Percentiles rank a stretch among this genome's conserved stretches.
Evolutionary conservation across 208 protist genomes (phyloP).

Genomic region (Crithidia bombi): DNA sequence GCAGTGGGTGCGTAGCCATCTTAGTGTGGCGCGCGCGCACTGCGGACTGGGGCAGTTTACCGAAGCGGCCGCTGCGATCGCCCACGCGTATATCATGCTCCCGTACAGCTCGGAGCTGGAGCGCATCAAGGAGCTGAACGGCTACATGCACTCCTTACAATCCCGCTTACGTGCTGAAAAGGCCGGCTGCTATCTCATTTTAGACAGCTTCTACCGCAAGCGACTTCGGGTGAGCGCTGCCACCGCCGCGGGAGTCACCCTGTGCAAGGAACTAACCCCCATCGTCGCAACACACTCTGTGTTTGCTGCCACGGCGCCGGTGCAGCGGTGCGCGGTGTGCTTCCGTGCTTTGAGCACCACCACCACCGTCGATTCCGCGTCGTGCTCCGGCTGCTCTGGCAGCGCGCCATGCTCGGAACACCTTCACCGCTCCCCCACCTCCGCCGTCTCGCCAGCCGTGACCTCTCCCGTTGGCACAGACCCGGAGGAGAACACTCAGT

Average conservation of each 20-base stretch:
- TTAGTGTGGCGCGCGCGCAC: conserved; percentile 64
- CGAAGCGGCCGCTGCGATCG: conserved; percentile 37
- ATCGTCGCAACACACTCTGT: conserved; percentile 60
- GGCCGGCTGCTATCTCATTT: conserved; percentile 34
- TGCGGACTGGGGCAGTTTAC: conserved; percentile 61
- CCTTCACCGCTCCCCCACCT: conserved; percentile 1
- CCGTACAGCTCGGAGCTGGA: conserved; percentile 64
- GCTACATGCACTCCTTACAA: conserved; percentile 55
- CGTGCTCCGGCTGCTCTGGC: not conserved
- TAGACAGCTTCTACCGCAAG: conserved; percentile 71
- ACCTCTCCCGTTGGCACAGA: conserved; percentile 10
- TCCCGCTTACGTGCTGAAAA: conserved; percentile 36
- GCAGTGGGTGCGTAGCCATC: conserved; percentile 68
- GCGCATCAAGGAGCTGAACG: conserved; percentile 60
- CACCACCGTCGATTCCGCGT: not conserved
- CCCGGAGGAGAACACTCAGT: conserved; percentile 19
- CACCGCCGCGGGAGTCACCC: conserved; percentile 16
- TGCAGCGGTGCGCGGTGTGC: conserved; percentile 58
- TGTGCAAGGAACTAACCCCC: conserved; percentile 48
- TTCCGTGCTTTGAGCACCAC: conserved; percentile 31
- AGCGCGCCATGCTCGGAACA: not conserved
- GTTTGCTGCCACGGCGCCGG: conserved; percentile 27
- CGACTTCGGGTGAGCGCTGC: conserved; percentile 29
- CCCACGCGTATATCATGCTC: conserved; percentile 43
- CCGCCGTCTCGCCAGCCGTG: conserved; percentile 12